Conservation (phyloP, 208 protist species). For the Plasmodiophora brassicae region DNA sequence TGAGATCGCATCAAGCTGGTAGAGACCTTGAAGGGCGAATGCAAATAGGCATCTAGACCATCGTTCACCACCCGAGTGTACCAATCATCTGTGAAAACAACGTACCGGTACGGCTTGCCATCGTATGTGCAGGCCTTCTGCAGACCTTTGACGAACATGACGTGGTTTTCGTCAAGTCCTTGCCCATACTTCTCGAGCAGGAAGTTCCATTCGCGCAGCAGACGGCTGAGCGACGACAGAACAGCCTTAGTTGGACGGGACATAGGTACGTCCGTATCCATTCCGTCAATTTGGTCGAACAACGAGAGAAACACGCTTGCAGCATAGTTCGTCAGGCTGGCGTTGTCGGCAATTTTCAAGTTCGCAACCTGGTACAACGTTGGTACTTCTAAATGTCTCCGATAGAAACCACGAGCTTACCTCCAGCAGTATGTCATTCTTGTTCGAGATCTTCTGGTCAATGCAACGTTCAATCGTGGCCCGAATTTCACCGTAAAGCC, state of each 20-base stretch:
- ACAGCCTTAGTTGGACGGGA: background rate
- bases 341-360: constrained; percentile 22
- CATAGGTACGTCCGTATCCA: background rate
- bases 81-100: background rate
- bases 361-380: background rate
- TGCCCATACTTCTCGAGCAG: constrained; percentile 24
- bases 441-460: constrained; percentile 4
- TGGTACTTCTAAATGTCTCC: too few species aligned
- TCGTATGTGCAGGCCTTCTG: background rate
- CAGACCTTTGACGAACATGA: background rate
- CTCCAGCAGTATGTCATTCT: constrained; percentile 1
- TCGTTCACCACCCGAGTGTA: background rate
- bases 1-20: constrained; percentile 18
- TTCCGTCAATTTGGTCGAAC: constrained; percentile 4
- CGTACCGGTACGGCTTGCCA: background rate
- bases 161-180: constrained; percentile 4
- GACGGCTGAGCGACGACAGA: background rate
- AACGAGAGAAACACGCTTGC: background rate
- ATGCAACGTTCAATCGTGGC: background rate
- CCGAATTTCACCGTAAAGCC: background rate
- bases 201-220: background rate
- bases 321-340: constrained; percentile 9
- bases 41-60: background rate
- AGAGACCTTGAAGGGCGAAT: background rate
- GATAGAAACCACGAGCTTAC: background rate